Evolutionary conservation across 768 basidiomycete genomes (phyloP).

Genomic region (Mycena sanguinolenta): DNA sequence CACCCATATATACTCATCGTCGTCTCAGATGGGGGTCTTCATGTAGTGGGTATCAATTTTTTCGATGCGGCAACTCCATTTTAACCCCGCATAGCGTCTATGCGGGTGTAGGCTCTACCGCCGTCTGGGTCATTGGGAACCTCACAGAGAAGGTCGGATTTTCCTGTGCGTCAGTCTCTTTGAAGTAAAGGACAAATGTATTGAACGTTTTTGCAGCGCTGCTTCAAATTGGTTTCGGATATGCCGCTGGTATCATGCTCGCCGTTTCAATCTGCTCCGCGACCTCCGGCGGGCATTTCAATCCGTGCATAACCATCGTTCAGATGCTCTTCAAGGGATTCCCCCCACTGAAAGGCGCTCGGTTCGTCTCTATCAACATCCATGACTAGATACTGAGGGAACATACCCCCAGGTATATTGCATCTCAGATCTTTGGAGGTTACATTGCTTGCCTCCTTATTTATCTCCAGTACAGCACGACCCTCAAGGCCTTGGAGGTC

Average conservation of each 20-base stretch:
- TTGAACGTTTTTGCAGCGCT: constrained; percentile 53
- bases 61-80: constrained; percentile 58
- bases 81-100: background rate
- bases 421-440: constrained; percentile 75
- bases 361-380: constrained; percentile 50
- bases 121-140: constrained; percentile 63
- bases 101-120: constrained; percentile 68
- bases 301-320: constrained; percentile 71
- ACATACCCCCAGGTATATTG: constrained; percentile 65
- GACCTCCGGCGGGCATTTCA: constrained; percentile 76
- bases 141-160: constrained; percentile 55
- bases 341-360: constrained; percentile 62
- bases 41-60: constrained; percentile 53
- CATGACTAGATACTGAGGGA: background rate
- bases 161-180: constrained; percentile 58
- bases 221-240: constrained; percentile 69
- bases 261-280: constrained; percentile 65
- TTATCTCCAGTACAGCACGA: constrained; percentile 72
- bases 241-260: constrained; percentile 71
- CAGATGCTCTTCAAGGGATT: constrained; percentile 67
- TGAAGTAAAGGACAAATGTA: constrained; percentile 5
- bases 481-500: constrained; percentile 54
- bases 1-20: constrained; percentile 7
- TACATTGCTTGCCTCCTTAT: constrained; percentile 72
- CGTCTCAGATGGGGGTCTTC: constrained; percentile 68